Evolutionary conservation across 2,329 filamentous ascomycete species (phyloP).

Genomic region (Mycosphaerella sp.): DNA sequence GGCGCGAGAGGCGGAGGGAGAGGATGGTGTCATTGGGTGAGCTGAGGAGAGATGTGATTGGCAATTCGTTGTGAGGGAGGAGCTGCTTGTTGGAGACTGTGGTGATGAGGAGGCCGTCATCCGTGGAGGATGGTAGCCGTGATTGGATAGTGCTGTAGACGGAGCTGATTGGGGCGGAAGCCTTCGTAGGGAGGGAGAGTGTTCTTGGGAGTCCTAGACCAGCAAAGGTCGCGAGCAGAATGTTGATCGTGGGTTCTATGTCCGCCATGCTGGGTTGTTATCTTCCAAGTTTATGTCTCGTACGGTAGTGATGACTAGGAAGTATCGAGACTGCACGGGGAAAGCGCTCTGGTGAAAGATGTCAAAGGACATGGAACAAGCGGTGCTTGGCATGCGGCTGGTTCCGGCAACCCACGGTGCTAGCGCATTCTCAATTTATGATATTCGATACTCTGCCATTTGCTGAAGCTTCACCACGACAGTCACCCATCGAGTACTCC

Average conservation of each 20-base stretch:
- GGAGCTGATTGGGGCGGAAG: constrained; percentile 59
- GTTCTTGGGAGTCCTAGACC: constrained; percentile 80
- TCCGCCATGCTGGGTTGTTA: constrained; percentile 1
- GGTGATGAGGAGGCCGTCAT: constrained; percentile 65
- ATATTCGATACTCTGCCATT: not conserved
- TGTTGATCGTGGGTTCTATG: constrained; percentile 53
- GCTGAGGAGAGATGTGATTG: constrained; percentile 59
- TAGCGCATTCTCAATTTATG: constrained; percentile 9
- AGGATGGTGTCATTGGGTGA: constrained; percentile 56
- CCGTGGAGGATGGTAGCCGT: constrained; percentile 51
- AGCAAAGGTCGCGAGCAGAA: constrained; percentile 77
- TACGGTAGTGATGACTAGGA: not conserved
- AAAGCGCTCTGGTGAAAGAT: not conserved
- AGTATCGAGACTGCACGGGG: too few relatives aligned
- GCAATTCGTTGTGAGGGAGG: constrained; percentile 45
- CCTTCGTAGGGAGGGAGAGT: constrained; percentile 65
- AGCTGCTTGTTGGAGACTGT: constrained; percentile 73
- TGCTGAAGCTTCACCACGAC: constrained; percentile 6
- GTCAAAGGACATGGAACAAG: not conserved
- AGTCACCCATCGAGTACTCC: constrained; percentile 6
- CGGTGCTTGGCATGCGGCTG: constrained; percentile 1
- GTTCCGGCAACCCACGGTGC: constrained; percentile 2
- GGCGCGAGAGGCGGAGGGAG: constrained; percentile 71
- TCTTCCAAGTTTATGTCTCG: not conserved
- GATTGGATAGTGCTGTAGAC: constrained; percentile 56